Evolutionary conservation across 176 grass and related monocot species (phyloP).

Genomic region (Triticum aestivum): DNA sequence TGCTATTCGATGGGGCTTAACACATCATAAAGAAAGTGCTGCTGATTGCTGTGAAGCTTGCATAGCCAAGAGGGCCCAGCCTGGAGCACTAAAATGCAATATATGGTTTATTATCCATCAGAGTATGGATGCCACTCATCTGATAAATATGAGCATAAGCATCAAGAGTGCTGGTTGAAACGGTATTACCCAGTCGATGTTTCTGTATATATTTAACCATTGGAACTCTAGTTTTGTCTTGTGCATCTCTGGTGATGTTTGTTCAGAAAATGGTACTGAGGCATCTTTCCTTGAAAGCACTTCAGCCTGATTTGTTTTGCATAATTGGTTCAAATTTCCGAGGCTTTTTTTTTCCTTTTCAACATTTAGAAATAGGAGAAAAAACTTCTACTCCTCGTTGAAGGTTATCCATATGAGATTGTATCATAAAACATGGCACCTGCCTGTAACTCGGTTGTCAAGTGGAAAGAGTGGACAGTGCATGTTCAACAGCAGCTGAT

Average conservation of each 20-base stretch:
- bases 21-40: conserved; percentile 88
- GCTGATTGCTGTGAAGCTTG: conserved; percentile 92
- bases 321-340: no score
- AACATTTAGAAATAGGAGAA: no score
- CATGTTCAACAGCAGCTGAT: not conserved
- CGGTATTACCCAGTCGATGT: conserved; percentile 46
- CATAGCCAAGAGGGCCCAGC: conserved; percentile 71
- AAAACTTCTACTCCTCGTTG: no score
- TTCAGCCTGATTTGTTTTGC: no score
- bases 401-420: not conserved
- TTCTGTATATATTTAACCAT: not conserved
- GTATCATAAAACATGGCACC: not conserved
- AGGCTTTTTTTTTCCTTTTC: no score
- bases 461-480: not conserved
- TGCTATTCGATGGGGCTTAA: conserved; percentile 93
- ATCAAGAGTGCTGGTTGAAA: conserved; percentile 99
- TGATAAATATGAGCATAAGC: conserved; percentile 96
- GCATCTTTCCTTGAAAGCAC: no score
- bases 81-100: conserved; percentile 82
- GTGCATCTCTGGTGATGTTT: no score
- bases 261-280: no score
- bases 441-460: conserved; percentile 17
- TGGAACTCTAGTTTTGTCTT: no score
- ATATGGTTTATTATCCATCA: conserved; percentile 98
- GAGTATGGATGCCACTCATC: conserved; percentile 88